Base-by-base conservation (phyloP, 2,329 filamentous ascomycete species). In the Eutypa lata region DNA sequence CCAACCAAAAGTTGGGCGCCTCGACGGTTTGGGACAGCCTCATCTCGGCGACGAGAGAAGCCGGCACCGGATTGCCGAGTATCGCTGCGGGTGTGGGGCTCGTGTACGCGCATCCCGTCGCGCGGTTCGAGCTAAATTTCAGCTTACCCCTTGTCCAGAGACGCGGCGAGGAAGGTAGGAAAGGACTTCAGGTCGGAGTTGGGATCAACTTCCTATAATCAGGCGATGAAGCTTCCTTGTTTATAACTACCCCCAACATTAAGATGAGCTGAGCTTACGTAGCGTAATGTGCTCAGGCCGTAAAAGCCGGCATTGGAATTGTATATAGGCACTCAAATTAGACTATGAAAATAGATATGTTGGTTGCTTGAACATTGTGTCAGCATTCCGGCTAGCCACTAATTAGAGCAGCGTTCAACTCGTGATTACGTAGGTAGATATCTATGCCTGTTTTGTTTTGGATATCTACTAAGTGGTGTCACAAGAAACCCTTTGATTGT, bases 121-220 rank as follows among this genome's bases (percentile, higher is more conserved):
- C 94, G 11, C 78, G 94, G 52, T 97, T 99, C 59, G 94, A 99
- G 76, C 77, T 99, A 61, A 99, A 99, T 73, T 96, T 99, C 69
- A 91, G 89, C 63, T 71, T 99, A 60, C 94, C 94, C 1, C 70
- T 99, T 54, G 87, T 93, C 18, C 71, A 91, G 65, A 82, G 94
- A 53, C 87, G 82, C 58, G 91, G 91, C 35, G 94, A 99, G 73
- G 87, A 94, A 62, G 87, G 85, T 16, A 84, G 93, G 51, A 99
- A 99, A 75, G 94, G 94, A 1, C 68, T 99, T 58, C 91, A 94
- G 69, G 87, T 99, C 64, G 94, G 94, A n/a, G 90, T 99, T 40
- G 94, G 94, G 48, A 91, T 99, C 67, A 95, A 90, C 74, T 97
- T 99, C 69, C 74, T 97, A 79, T 97, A 45, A 45, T 11, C 18